A percentile compares a stretch with the other conserved stretches of the same genome.
Conservation (phyloP, 257 asterid species). For the Penstemon davidsonii region DNA sequence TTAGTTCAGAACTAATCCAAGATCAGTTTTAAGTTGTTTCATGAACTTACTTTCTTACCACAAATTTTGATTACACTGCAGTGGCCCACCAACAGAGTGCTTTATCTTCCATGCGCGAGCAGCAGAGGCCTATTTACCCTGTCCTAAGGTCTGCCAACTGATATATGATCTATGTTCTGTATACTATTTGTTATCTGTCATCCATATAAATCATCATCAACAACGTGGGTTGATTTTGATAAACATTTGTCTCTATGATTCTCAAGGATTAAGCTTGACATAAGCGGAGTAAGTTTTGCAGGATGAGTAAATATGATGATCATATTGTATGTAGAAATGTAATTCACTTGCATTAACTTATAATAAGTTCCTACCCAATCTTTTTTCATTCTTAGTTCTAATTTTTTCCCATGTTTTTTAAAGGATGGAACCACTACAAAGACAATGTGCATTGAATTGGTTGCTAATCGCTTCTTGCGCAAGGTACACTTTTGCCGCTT, state of each 20-base stretch:
- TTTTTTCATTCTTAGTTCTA: conserved; percentile 8
- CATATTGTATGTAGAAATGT: conserved; percentile 7
- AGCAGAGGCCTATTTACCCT: conserved; percentile 63
- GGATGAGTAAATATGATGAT: neutral
- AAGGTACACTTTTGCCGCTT: conserved; percentile 57
- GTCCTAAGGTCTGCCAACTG: conserved; percentile 50
- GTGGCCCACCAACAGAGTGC: conserved; percentile 98
- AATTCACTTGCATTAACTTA: neutral
- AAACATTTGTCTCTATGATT: neutral
- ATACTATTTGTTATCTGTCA: conserved; percentile 13
- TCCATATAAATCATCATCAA: conserved; percentile 16
- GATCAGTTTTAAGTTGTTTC: conserved; percentile 9
- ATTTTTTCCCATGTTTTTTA: conserved; percentile 16
- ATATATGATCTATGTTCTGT: conserved; percentile 11
- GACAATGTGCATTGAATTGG: conserved; percentile 90
- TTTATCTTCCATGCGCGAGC: conserved; percentile 92
- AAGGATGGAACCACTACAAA: conserved; percentile 56
- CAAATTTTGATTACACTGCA: conserved; percentile 40
- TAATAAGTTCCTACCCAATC: conserved; percentile 2
- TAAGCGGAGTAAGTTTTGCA: neutral
- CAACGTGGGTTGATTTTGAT: conserved; percentile 10
- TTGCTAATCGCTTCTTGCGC: conserved; percentile 94
- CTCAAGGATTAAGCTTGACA: neutral
- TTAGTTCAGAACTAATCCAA: conserved; percentile 9
- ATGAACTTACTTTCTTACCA: conserved; percentile 17